These are phyloP conservation scores for Withania somnifera DNA, from an alignment of 305 asterid species.

Conservation along the genomic window DNA sequence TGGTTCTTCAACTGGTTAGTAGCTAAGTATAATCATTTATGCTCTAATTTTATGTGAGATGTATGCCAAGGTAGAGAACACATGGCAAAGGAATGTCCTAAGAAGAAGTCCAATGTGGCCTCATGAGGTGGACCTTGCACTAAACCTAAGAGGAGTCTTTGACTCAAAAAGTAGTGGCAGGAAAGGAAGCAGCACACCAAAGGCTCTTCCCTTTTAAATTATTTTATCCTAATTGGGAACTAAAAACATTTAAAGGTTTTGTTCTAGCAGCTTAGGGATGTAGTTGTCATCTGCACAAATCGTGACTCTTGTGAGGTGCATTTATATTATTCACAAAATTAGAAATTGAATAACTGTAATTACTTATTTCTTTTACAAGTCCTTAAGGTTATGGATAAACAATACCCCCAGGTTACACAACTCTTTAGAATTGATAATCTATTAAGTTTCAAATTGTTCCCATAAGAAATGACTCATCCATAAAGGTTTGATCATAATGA, in stretches of 20 bases:
- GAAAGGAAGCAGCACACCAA: too few relatives aligned
- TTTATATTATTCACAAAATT: background rate
- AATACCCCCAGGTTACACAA: background rate
- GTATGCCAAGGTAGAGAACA: too few relatives aligned
- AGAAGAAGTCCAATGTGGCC: too few relatives aligned
- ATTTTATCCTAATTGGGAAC: background rate
- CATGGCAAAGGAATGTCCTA: too few relatives aligned
- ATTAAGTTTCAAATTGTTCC: background rate
- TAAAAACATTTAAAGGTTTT: background rate
- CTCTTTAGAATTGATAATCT: background rate
- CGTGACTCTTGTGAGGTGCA: background rate
- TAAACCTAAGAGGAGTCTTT: too few relatives aligned
- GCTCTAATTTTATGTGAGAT: background rate
- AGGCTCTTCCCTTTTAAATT: background rate
- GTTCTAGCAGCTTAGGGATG: background rate
- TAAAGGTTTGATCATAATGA: background rate
- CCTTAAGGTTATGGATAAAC: background rate
- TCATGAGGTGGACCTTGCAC: too few relatives aligned
- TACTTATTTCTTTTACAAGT: background rate
- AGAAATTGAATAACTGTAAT: background rate
- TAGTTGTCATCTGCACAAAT: background rate
- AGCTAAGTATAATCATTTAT: background rate
- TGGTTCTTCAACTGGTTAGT: slow-evolving; percentile 86
- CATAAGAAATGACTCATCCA: background rate
- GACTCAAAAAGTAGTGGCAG: too few relatives aligned